phyloP scores from a whole-genome alignment of 441 rosid species.

The Rhodomyrtus psidioides region DNA sequence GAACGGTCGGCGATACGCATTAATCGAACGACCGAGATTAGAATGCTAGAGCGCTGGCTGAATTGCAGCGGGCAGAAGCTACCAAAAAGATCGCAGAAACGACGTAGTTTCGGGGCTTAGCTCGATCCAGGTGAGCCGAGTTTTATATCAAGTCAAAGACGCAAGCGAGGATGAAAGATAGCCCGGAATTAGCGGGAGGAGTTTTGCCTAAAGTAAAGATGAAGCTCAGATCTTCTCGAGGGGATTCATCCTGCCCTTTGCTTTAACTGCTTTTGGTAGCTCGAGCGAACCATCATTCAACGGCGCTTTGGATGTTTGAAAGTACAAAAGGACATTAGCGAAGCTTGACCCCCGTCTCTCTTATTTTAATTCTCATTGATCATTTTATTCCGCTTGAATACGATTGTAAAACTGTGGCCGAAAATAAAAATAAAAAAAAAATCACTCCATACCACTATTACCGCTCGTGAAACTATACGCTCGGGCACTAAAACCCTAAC shows the following conservation, averaged over 20 bases:
- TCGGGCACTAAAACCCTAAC: too few species aligned
- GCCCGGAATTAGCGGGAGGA: constrained; percentile 13
- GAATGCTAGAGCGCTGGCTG: too few species aligned
- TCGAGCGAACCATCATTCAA: background rate
- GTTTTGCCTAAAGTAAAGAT: constrained; percentile 4
- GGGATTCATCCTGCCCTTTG: background rate
- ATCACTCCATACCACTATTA: background rate
- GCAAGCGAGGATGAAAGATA: background rate
- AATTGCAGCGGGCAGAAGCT: too few species aligned
- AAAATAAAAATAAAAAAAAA: too few species aligned
- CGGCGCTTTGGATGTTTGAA: background rate
- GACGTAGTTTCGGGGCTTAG: too few species aligned
- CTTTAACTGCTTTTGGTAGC: background rate
- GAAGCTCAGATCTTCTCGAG: background rate
- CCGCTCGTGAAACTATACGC: background rate
- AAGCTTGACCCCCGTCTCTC: background rate
- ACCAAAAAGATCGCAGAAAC: too few species aligned
- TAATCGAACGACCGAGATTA: background rate
- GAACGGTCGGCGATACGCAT: rapidly evolving
- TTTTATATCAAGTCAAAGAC: rapidly evolving
- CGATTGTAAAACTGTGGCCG: rapidly evolving
- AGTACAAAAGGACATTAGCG: background rate
- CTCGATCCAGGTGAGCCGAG: too few species aligned
- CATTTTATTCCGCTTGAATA: background rate
- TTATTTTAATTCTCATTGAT: background rate